A percentile compares a stretch with the other conserved stretches of the same genome.
These are phyloP conservation scores for Arabis alpina DNA, from an alignment of 345 rosid species.

Conservation along the genomic window DNA sequence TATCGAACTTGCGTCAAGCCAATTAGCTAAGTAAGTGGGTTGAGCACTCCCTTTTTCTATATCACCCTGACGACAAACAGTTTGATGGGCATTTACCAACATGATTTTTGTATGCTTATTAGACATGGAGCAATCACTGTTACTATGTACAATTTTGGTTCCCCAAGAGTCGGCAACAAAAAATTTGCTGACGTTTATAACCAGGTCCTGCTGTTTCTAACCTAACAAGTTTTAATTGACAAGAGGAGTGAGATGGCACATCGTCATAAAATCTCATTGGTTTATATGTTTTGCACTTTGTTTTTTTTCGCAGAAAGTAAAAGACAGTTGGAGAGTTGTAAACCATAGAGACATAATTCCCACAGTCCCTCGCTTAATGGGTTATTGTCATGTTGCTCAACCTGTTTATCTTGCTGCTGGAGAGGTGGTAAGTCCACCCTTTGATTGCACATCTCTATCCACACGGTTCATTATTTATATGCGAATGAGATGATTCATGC, in stretches of 20 bases:
- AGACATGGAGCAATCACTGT: constrained; percentile 73
- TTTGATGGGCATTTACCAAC: constrained; percentile 14
- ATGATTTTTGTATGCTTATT: constrained; percentile 34
- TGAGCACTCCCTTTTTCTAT: constrained; percentile 19
- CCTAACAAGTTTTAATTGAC: constrained; percentile 18
- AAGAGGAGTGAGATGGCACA: constrained; percentile 11
- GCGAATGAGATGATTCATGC: constrained; percentile 7
- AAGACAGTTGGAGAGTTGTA: constrained; percentile 94
- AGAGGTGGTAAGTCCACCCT: constrained; percentile 56
- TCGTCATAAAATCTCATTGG: constrained; percentile 2
- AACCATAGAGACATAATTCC: constrained; percentile 98
- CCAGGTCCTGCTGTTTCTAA: constrained; percentile 53
- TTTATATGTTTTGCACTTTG: constrained; percentile 22
- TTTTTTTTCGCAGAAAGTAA: constrained; percentile 67
- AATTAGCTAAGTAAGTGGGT: constrained; percentile 68
- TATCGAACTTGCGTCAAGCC: constrained; percentile 93
- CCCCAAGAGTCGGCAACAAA: constrained; percentile 97
- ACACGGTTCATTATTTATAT: neutral
- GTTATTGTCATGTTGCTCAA: constrained; percentile 95
- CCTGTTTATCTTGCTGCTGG: constrained; percentile 87
- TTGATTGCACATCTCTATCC: neutral
- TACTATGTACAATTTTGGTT: constrained; percentile 96
- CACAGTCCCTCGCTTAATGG: constrained; percentile 95
- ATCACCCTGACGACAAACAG: neutral
- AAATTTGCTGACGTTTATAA: constrained; percentile 84